Evolutionary conservation across 2,329 filamentous ascomycete genomes (phyloP).

Genomic region (Elsinoe australis): DNA sequence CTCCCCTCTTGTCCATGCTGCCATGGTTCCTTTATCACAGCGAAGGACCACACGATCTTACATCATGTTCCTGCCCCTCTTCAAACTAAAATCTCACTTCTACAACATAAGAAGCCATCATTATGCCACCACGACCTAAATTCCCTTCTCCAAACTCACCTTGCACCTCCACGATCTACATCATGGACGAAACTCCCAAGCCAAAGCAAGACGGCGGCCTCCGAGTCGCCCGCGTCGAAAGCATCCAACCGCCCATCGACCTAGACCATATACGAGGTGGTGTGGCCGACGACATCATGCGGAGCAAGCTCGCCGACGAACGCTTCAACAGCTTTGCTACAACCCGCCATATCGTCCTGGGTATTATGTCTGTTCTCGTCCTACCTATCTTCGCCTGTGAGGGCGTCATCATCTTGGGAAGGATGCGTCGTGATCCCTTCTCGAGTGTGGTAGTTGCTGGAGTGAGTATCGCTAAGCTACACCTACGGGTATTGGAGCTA

Average conservation of each 20-base stretch:
- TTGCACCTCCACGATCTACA: too few relatives aligned
- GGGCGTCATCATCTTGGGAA: not conserved
- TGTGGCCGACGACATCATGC: not conserved
- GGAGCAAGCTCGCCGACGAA: not conserved
- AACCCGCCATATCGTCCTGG: not conserved
- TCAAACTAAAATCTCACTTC: too few relatives aligned
- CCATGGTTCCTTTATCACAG: too few relatives aligned
- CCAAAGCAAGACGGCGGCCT: too few relatives aligned
- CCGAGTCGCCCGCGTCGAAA: not conserved
- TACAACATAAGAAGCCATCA: too few relatives aligned
- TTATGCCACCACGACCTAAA: too few relatives aligned
- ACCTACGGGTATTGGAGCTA: too few relatives aligned
- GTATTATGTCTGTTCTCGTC: constrained; percentile 1
- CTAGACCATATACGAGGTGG: not conserved
- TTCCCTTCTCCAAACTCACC: too few relatives aligned
- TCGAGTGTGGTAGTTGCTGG: not conserved
- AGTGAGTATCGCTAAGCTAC: not conserved
- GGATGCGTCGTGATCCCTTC: not conserved
- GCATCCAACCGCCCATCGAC: not conserved
- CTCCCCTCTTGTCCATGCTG: too few relatives aligned
- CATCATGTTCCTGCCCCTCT: too few relatives aligned
- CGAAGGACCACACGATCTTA: too few relatives aligned
- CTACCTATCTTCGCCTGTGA: not conserved
- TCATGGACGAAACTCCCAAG: too few relatives aligned
- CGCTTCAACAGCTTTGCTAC: constrained; percentile 4